These are phyloP conservation scores for Linnemannia hyalina DNA, from an alignment of 192 early-diverging fungal genomes.

Conservation along the genomic window DNA sequence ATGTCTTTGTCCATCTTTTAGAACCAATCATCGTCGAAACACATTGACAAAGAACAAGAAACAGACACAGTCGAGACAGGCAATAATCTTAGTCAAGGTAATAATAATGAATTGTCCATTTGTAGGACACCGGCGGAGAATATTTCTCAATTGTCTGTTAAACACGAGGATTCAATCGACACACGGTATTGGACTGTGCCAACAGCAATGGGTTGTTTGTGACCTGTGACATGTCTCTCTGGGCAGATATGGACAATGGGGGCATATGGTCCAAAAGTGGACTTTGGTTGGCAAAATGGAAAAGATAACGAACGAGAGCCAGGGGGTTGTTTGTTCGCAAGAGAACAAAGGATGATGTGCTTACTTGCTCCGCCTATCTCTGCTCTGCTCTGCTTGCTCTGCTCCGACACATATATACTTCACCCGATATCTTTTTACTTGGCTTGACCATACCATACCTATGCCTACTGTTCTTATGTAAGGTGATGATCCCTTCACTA, in stretches of 20 bases:
- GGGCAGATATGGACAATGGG: background rate
- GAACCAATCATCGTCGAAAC: background rate
- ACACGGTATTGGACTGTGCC: background rate
- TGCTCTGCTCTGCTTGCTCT: background rate
- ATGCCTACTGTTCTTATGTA: background rate
- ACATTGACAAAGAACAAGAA: background rate
- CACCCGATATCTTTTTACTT: background rate
- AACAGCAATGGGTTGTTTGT: background rate
- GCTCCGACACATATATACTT: background rate
- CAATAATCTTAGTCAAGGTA: background rate
- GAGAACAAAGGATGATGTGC: background rate
- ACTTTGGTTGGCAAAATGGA: background rate
- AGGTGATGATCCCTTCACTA: background rate
- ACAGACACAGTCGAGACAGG: too few species aligned
- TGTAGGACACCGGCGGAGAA: background rate
- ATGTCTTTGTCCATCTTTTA: background rate
- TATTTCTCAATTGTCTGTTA: background rate
- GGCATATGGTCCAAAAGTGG: background rate
- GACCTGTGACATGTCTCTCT: background rate
- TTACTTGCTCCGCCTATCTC: slow-evolving; percentile 1
- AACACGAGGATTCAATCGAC: slow-evolving; percentile 1
- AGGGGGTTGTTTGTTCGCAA: background rate
- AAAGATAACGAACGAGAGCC: background rate
- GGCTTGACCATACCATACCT: background rate
- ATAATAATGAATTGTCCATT: background rate